Base-by-base conservation (phyloP, 2,329 filamentous ascomycete genomes). In the Claviceps lovelessii region DNA sequence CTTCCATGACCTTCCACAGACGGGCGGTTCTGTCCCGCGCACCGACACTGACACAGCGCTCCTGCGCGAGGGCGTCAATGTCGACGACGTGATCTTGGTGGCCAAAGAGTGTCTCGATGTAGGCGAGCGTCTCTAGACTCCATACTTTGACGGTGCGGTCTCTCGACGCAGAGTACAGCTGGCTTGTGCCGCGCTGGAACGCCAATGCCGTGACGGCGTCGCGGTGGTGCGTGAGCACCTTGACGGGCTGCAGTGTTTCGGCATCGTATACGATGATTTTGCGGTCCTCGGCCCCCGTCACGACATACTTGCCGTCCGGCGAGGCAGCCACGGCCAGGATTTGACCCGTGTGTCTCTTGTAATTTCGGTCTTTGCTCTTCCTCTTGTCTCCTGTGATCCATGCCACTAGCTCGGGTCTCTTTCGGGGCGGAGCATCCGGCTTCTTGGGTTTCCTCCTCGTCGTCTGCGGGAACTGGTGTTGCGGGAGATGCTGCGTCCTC, bases 91-190 rank as follows among this genome's bases (percentile, higher is more conserved):
- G 79, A 66, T 97, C 91, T 66, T 96, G 91, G 71, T 98, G 93
- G 48, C 93, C 93, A 65, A 96, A 97, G 0, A 98, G 76, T 0
- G 91, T 97, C 70, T 98, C 93, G 35, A 96, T 81, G 65, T 97
- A 98, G 49, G 91, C 89, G 58, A 95, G 77, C 67, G 94, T 90
- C 62, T 95, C 86, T 47, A 96, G 74, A 61, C 86, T 91, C 89
- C 91, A 98, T 37, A 94, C 86, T 70, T 97, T 97, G 66, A 98
- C 85, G 3, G 91, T 95, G 46, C 93, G 82, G 70, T 98, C 93
- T 64, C 85, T 87, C 54, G 88, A 93, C 56, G 86, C 85, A 4
- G 89, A 94, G 72, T 94, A 98, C 23, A 98, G 74, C 70, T 96
- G 90, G 64, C 96, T 95, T 17, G 87, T 90, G 51, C 86, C 88